phyloP scores from a whole-genome alignment of 163 green algal species.

The Scenedesmus sp. region DNA sequence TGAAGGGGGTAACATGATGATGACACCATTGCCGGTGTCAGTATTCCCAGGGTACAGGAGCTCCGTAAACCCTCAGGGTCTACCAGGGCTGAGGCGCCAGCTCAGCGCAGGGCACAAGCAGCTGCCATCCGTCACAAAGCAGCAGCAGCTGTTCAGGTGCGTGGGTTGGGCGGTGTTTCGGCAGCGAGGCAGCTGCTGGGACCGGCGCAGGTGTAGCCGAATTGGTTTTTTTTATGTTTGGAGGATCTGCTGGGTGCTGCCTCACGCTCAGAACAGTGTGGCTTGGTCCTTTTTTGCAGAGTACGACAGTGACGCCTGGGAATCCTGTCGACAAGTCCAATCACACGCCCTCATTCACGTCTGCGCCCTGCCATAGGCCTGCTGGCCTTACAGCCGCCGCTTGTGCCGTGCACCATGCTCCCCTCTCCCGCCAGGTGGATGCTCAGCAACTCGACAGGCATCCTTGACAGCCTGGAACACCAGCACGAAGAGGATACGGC shows the following conservation, averaged over 20 bases:
- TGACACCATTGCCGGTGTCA: not conserved
- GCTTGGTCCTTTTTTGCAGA: no score
- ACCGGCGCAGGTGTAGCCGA: no score
- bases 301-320: no score
- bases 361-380: no score
- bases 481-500: constrained; percentile 8
- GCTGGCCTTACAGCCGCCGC: not conserved
- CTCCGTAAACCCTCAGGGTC: not conserved
- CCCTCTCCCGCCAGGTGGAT: constrained; percentile 45
- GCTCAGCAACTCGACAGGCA: constrained; percentile 44
- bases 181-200: not conserved
- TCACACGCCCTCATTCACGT: no score
- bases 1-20: not conserved
- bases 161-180: not conserved
- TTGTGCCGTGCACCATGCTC: no score
- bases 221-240: no score
- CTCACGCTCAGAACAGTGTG: no score
- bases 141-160: constrained; percentile 57
- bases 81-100: not conserved
- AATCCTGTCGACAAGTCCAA: no score
- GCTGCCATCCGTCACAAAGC: constrained; percentile 15
- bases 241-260: no score
- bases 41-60: not conserved
- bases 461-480: constrained; percentile 47
- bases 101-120: not conserved